phyloP scores from a whole-genome alignment of 2,329 filamentous ascomycete genomes.

The Sordariomycetes sp. region DNA sequence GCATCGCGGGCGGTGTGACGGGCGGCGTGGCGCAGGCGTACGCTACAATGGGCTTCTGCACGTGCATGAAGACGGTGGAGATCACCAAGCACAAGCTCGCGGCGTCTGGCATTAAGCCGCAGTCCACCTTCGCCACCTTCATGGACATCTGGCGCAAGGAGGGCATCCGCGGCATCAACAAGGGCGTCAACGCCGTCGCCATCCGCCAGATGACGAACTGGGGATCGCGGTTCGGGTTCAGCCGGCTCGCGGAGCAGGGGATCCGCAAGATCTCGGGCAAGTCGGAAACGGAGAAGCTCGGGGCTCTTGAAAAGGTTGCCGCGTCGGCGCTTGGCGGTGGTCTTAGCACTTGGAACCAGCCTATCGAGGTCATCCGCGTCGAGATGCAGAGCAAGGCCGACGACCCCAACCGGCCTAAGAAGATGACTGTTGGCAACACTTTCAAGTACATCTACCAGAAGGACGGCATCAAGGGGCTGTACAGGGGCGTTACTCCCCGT shows the following conservation, averaged over 20 bases:
- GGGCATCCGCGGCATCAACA: conserved; percentile 93
- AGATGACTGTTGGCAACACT: conserved; percentile 89
- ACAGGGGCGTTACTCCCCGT: conserved; percentile 87
- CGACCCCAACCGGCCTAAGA: conserved; percentile 96
- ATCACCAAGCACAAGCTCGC: conserved; percentile 98
- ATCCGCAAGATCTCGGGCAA: conserved; percentile 74
- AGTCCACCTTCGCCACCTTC: conserved; percentile 88
- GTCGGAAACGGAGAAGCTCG: conserved; percentile 65
- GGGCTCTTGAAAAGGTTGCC: conserved; percentile 73
- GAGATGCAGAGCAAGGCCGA: conserved; percentile 99
- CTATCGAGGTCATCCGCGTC: conserved; percentile 97
- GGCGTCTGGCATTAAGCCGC: conserved; percentile 67
- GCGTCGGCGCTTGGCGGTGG: conserved; percentile 84
- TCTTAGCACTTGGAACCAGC: conserved; percentile 96
- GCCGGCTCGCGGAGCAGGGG: conserved; percentile 76
- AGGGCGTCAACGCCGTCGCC: conserved; percentile 94
- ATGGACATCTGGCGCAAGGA: conserved; percentile 94
- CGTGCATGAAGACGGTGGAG: conserved; percentile 99
- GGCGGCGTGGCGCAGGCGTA: conserved; percentile 97
- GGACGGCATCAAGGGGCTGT: conserved; percentile 84
- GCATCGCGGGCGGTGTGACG: conserved; percentile 82
- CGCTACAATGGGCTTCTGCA: conserved; percentile 99
- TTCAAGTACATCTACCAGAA: conserved; percentile 77
- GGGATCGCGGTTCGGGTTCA: conserved; percentile 91
- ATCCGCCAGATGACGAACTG: conserved; percentile 99